A percentile compares a stretch with the other conserved stretches of the same genome.
phyloP scores from a whole-genome alignment of 192 early-diverging fungal genomes.

The Allomyces macrogynus region DNA sequence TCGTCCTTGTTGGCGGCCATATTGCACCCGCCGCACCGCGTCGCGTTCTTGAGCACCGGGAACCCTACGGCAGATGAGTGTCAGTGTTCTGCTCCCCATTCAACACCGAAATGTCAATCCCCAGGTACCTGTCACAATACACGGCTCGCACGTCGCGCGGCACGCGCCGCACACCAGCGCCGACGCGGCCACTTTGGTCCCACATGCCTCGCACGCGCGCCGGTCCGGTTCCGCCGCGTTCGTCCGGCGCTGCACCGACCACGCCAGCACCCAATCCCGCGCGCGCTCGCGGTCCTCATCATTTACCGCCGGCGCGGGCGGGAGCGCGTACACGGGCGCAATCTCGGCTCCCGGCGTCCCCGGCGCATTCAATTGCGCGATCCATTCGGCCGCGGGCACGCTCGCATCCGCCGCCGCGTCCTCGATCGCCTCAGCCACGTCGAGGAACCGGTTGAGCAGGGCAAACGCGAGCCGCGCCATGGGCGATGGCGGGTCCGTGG shows the following conservation, averaged over 20 bases:
- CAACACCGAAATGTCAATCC: too few relatives aligned
- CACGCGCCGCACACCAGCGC: conserved; percentile 25
- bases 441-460: conserved; percentile 39
- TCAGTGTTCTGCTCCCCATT: too few relatives aligned
- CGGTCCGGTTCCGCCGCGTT: conserved; percentile 28
- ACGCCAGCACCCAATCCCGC: conserved; percentile 42
- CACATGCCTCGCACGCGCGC: conserved; percentile 35
- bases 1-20: conserved; percentile 38
- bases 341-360: background rate
- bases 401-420: conserved; percentile 7
- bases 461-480: conserved; percentile 42
- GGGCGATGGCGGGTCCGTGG: conserved; percentile 20
- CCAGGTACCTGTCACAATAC: conserved; percentile 40
- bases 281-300: conserved; percentile 33
- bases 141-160: conserved; percentile 19
- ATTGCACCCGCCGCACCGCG: conserved; percentile 24
- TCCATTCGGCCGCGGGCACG: too few relatives aligned
- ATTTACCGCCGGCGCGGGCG: conserved; percentile 3
- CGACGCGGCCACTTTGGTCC: conserved; percentile 28
- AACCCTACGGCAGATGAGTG: background rate
- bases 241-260: conserved; percentile 36
- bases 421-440: conserved; percentile 38
- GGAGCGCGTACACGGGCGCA: background rate
- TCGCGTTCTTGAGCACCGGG: conserved; percentile 25
- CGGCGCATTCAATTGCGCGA: too few relatives aligned